These are phyloP conservation scores for Colletotrichum endophyticum DNA, from an alignment of 2,329 filamentous ascomycete genomes.

Conservation along the genomic window DNA sequence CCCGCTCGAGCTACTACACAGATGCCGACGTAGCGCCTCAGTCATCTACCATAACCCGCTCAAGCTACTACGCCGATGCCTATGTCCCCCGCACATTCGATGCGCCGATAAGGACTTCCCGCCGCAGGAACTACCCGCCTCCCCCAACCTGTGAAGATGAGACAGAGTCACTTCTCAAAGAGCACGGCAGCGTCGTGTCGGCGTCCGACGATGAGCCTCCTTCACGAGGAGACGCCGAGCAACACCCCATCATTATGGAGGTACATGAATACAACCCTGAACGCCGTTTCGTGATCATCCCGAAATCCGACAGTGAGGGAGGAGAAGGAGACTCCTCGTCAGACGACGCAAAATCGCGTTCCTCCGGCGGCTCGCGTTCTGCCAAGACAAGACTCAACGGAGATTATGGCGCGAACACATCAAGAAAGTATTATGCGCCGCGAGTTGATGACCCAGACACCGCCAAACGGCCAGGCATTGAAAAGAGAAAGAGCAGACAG, in stretches of 20 bases:
- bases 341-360: constrained; percentile 25
- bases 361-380: constrained; percentile 19
- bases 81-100: constrained; percentile 9
- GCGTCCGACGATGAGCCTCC: constrained; percentile 58
- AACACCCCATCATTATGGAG: constrained; percentile 70
- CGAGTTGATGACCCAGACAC: constrained; percentile 28
- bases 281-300: constrained; percentile 67
- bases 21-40: neutral
- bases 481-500: constrained; percentile 38
- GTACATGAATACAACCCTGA: constrained; percentile 66
- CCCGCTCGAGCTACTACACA: neutral
- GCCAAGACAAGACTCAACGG: constrained; percentile 2
- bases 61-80: neutral
- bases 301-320: constrained; percentile 28
- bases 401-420: constrained; percentile 47
- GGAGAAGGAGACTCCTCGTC: constrained; percentile 21
- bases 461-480: constrained; percentile 21
- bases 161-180: constrained; percentile 63
- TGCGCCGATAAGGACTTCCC: constrained; percentile 19
- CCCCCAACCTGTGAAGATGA: constrained; percentile 75
- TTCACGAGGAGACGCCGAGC: constrained; percentile 69
- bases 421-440: constrained; percentile 42
- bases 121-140: constrained; percentile 54
- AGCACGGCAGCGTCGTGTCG: constrained; percentile 48
- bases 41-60: neutral